These are phyloP conservation scores for Xerocomus spinulosus DNA, from an alignment of 768 basidiomycete species.

Conservation along the genomic window DNA sequence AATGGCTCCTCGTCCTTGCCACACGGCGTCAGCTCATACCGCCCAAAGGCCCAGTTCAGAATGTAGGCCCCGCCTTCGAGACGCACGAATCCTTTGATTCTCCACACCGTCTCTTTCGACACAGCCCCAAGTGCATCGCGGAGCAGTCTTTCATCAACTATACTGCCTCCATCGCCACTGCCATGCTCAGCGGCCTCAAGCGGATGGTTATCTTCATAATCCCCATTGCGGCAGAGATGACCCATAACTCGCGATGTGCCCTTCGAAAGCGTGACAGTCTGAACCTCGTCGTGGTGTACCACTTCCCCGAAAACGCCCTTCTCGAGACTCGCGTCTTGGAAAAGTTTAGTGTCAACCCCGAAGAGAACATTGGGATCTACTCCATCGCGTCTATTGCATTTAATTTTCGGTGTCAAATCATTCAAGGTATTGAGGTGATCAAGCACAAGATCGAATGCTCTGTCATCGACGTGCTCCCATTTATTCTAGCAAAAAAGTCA, in stretches of 20 bases:
- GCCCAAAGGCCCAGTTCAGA: slow-evolving; percentile 92
- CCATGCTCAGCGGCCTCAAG: background rate
- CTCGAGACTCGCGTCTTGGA: slow-evolving; percentile 29
- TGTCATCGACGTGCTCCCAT: slow-evolving; percentile 81
- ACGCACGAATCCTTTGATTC: slow-evolving; percentile 83
- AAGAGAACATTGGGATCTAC: slow-evolving; percentile 80
- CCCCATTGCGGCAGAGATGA: slow-evolving; percentile 14
- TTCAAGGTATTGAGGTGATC: slow-evolving; percentile 90
- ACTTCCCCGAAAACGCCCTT: slow-evolving; percentile 14
- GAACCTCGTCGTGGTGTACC: slow-evolving; percentile 78
- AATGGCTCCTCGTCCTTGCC: slow-evolving; percentile 22
- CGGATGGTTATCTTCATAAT: slow-evolving; percentile 2
- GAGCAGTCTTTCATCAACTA: slow-evolving; percentile 38
- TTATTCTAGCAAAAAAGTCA: slow-evolving; percentile 58
- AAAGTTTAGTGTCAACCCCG: slow-evolving; percentile 84
- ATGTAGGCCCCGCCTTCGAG: slow-evolving; percentile 46
- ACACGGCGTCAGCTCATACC: slow-evolving; percentile 59
- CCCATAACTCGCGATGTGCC: slow-evolving; percentile 12
- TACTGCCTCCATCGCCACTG: slow-evolving; percentile 13
- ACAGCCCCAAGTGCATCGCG: slow-evolving; percentile 45
- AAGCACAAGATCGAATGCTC: slow-evolving; percentile 72
- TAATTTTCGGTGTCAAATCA: slow-evolving; percentile 83
- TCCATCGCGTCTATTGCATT: slow-evolving; percentile 56
- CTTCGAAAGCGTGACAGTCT: slow-evolving; percentile 63
- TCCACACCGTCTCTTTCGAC: slow-evolving; percentile 68